These are phyloP conservation scores for Pichia sp. DNA, from an alignment of 1,139 yeast species.

Conservation along the genomic window DNA sequence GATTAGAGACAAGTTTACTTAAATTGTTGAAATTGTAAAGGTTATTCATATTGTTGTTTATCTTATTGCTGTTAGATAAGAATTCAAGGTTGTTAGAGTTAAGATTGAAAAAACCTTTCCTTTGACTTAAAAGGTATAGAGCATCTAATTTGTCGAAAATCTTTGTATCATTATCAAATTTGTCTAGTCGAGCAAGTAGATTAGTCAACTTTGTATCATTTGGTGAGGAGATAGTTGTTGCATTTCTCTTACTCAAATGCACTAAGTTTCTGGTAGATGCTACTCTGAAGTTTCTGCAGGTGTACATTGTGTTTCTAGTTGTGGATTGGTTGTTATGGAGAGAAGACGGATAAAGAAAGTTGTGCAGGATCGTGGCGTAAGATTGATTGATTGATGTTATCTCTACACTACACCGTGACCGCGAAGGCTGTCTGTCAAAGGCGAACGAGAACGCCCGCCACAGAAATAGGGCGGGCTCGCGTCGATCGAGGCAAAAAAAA, in stretches of 20 bases:
- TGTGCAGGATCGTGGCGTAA: too few species aligned
- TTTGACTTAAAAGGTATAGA: conserved; percentile 23
- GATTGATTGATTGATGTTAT: too few species aligned
- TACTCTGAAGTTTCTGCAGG: neutral
- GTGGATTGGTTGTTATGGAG: too few species aligned
- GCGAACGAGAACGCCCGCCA: neutral
- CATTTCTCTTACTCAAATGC: conserved; percentile 14
- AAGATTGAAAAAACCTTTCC: conserved; percentile 27
- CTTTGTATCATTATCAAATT: conserved; percentile 21
- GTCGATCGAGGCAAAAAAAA: too few species aligned
- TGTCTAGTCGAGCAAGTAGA: conserved; percentile 23
- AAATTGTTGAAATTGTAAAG: conserved; percentile 24
- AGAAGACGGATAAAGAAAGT: too few species aligned
- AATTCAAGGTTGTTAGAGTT: conserved; percentile 25
- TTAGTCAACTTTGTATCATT: conserved; percentile 23
- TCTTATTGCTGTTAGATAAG: conserved; percentile 22
- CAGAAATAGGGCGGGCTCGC: too few species aligned
- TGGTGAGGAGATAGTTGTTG: conserved; percentile 23
- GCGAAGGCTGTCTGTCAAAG: neutral
- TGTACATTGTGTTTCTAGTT: neutral
- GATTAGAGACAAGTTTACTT: conserved; percentile 19
- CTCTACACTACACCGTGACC: neutral
- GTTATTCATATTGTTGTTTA: conserved; percentile 21
- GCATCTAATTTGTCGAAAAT: conserved; percentile 26
- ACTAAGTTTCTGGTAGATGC: neutral